Evolutionary conservation across 169 alveolate species (phyloP), one percentile per base, ranked within the genome.

Genomic region (Babesia bigemina): DNA sequence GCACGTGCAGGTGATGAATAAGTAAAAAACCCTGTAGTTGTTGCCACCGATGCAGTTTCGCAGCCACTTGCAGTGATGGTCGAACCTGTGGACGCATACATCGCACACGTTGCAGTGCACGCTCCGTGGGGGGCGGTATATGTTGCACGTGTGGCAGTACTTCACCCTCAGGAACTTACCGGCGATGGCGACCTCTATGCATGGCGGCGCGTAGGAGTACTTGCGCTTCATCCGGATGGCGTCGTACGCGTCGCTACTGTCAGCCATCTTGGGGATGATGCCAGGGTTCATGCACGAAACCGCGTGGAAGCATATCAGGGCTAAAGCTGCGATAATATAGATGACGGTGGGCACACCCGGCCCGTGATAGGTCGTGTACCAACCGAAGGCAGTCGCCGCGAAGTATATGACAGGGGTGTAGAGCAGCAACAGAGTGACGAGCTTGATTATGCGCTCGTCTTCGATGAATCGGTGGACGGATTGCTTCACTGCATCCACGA

Each of bases 21-120:
- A 79, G 86, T 75, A 84, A 57, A 88, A 88, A 65, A 61, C 77
- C 83, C 84, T 83, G 84, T 95, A 94, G 77, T 95, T 95, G 79
- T 95, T 86, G 65, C 91, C 91, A n/a, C 96, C 98, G 9, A 93
- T 88, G 74, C 98, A 95, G 33, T 90, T 91, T 22, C 97, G 96
- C 24, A 95, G 85, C 97, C 98, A 95, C 48, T 95, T 95, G 74
- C 98, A 95, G 72, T 95, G 98, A 74, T 95, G 98, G 79, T 95
- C 98, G 79, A 93, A 95, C 77, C 93, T 92, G 65, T 93, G 94
- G 33, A 95, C 96, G 70, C 98, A 95, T 55, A 92, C 93, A 69
- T 95, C 94, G 85, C 98, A 95, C 50, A 88, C 86, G 28, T 95
- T 92, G 56, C 98, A 95, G 75, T 95, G 98, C 29, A 95, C 93